Evolutionary conservation across 129 eudicot species (phyloP).

Genomic region (Sambucus nigra): DNA sequence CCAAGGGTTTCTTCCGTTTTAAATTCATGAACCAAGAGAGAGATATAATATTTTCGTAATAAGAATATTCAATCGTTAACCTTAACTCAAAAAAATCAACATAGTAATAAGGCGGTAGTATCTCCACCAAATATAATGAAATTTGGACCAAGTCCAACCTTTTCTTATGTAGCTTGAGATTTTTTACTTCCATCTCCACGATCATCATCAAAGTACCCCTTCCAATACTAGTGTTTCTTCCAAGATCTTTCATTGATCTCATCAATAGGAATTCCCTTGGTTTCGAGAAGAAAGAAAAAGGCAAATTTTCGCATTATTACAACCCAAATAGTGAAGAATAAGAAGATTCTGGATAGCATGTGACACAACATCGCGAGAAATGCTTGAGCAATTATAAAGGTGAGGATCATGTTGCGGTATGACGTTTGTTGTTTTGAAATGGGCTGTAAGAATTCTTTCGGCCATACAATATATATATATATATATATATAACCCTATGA

Average conservation of each 20-base stretch:
- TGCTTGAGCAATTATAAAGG: constrained; percentile 58
- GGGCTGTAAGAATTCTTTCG: constrained; percentile 28
- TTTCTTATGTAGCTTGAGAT: not conserved
- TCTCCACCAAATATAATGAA: too few relatives aligned
- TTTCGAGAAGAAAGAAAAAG: constrained; percentile 37
- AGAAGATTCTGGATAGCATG: constrained; percentile 53
- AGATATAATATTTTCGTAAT: too few relatives aligned
- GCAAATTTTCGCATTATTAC: constrained; percentile 42
- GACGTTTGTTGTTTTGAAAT: constrained; percentile 25
- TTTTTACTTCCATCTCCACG: not conserved
- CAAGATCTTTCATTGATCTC: constrained; percentile 55
- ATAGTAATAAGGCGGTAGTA: too few relatives aligned
- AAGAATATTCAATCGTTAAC: too few relatives aligned
- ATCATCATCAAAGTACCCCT: constrained; percentile 31
- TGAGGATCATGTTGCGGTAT: constrained; percentile 50
- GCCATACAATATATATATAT: constrained; percentile 15
- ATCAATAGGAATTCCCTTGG: constrained; percentile 58
- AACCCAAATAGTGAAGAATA: constrained; percentile 46
- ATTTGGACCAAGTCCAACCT: too few relatives aligned
- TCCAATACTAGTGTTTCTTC: constrained; percentile 71
- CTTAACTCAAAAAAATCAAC: too few relatives aligned
- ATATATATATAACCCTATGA: too few relatives aligned
- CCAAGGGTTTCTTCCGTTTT: too few relatives aligned
- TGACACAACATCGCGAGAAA: constrained; percentile 57
- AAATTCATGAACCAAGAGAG: too few relatives aligned